Evolutionary conservation across 768 basidiomycete genomes (phyloP), one percentile per base, ranked within the genome.

Genomic region (Fomitopsis pulvina): DNA sequence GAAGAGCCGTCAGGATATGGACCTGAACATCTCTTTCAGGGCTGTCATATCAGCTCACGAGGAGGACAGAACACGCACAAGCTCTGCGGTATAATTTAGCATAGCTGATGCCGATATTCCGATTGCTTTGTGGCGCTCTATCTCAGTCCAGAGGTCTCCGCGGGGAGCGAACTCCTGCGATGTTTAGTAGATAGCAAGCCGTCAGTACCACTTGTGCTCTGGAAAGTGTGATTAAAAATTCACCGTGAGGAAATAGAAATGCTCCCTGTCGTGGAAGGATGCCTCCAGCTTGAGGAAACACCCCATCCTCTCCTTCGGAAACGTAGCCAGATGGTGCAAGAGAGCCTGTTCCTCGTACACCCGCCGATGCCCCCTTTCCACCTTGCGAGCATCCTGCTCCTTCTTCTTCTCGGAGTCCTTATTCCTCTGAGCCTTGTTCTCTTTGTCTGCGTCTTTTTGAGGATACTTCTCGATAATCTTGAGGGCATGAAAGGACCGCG

Each of bases 401-500:
- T 98, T 67, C 85, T 85, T 64, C 96, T 69, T 24, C 89, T 88
- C 70, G 97, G 97, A 92, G 98, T 96, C 14, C 95, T 95, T 66
- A 96, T 97, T 48, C 97, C 96, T 71, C 92, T 95, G 96, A 62
- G 98, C 95, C 16, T 76, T 79, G 68, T 99, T 99, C 65, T 99
- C 94, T 25, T 95, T 93, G 28, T 98, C 75, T 41, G 93, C 80
- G 45, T 97, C 93, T 70, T 92, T 47, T 21, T 97, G 97, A 14
- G 93, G 93, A 54, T 95, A 94, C 69, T 96, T 97, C 20, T 94
- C 95, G 58, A 98, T 98, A 39, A 98, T 92, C 66, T 98, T 98
- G 60, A 99, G 90, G 3, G 85, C 76, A 70, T 96, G 97, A 67
- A 22, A 56, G 44, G 18, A 37, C 29, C 25, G 46, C 32, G n/a